Base-by-base conservation (phyloP, 106 monocot species). In the Narthecium ossifragum region DNA sequence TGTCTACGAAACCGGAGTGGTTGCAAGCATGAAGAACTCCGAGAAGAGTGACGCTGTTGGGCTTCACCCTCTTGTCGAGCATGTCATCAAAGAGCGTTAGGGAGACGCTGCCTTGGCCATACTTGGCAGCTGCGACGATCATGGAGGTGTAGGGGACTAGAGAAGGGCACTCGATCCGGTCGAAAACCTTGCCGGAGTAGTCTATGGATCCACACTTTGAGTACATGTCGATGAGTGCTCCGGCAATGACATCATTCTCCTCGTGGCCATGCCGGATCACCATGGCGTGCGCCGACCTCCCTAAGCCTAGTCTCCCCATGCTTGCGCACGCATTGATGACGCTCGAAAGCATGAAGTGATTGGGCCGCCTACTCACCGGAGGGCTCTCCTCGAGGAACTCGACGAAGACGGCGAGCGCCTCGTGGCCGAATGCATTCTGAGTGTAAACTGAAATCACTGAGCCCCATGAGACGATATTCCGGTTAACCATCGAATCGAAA, bases 191-290 rank as follows among this genome's bases (percentile, higher is more conserved):
- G 20, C 31, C 72, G 13, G 85, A 75, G 22, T 68, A 65, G 10
- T 75, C 82, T 13, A 89, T 32, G 53, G 37, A 78, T 6, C 93
- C 89, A 14, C 85, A 89, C 57, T 94, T 94, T 2, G 89, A 65
- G 24, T 94, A 94, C 93, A 94, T 89, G 47, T 94, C 93, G 10
- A 94, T 73, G 64, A 94, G 47, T 29, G 82, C 80, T 3, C 80
- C 80, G 0, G 69, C 74, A 30, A 89, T 62, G 10, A 85, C 65
- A 8, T 94, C 89, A 8, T 94, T 89, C 26, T 17, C 55, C 0
- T 64, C 72, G 8, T 80, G 51, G 1, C 75, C 71, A 2, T 39
- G 71, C 17, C 77, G 64, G 20, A 89, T 24, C 1, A 78, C 75
- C 2, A 75, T 66, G 11, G 72, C 79, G 34, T 94, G 93, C 17